Evolutionary conservation across 1,139 yeast species (phyloP).

Genomic region (Blastobotrys raffinosifermentans): DNA sequence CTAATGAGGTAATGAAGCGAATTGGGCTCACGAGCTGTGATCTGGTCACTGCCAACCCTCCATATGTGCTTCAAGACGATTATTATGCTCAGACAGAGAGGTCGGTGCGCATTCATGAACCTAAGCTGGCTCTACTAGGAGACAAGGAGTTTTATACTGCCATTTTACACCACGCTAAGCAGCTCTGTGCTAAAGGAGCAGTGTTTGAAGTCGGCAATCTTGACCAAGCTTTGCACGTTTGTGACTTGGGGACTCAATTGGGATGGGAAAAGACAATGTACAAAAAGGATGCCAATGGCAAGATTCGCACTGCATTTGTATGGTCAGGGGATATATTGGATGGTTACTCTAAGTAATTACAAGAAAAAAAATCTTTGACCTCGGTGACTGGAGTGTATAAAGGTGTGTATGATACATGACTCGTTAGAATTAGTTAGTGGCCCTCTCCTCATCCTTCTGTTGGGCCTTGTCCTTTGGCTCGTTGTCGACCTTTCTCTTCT

Average conservation of each 20-base stretch:
- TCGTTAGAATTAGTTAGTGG: too few relatives aligned
- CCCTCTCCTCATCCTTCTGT: too few relatives aligned
- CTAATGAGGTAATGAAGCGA: too few relatives aligned
- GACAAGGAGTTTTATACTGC: constrained; percentile 63
- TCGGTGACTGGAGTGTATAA: too few relatives aligned
- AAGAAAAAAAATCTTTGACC: too few relatives aligned
- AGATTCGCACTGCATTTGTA: constrained; percentile 33
- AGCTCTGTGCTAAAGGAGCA: constrained; percentile 38
- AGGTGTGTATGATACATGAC: too few relatives aligned
- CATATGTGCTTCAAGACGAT: constrained; percentile 60
- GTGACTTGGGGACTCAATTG: constrained; percentile 12
- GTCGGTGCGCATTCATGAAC: constrained; percentile 72
- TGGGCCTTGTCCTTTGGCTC: too few relatives aligned
- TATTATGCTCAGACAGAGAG: constrained; percentile 36
- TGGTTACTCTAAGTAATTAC: too few relatives aligned
- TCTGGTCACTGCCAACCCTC: constrained; percentile 78
- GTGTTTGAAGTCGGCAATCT: constrained; percentile 42
- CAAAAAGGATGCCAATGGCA: constrained; percentile 31
- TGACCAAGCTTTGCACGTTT: constrained; percentile 30
- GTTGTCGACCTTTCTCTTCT: constrained; percentile 24
- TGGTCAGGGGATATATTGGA: too few relatives aligned
- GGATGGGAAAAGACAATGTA: neutral
- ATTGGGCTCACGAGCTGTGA: constrained; percentile 30
- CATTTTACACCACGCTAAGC: constrained; percentile 43
- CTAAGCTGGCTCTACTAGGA: constrained; percentile 70